These are phyloP conservation scores for Chlamydomonas reinhardtii DNA, from an alignment of 163 green algal species.

Conservation along the genomic window DNA sequence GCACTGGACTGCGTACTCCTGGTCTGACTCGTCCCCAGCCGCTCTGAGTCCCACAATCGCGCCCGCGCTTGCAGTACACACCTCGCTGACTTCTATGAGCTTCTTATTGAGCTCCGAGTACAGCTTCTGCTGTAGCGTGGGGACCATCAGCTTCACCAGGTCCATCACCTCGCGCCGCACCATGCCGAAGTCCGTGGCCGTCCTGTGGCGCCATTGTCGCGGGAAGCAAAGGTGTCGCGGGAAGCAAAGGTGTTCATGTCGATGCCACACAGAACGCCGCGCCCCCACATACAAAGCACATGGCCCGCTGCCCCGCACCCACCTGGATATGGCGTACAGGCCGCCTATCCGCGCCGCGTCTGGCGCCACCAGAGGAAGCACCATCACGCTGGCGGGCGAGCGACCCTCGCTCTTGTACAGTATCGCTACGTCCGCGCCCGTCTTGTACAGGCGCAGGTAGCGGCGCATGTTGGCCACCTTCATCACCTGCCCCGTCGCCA, in stretches of 20 bases:
- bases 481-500: conserved; percentile 50
- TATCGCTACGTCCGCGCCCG: conserved; percentile 49
- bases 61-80: background rate
- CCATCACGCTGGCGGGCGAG: conserved; percentile 44
- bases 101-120: conserved; percentile 52
- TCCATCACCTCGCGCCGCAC: conserved; percentile 56
- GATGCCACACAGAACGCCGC: too few species aligned
- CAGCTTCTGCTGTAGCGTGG: conserved; percentile 62
- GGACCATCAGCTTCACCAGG: conserved; percentile 57
- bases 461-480: conserved; percentile 54
- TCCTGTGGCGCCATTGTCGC: conserved; percentile 10
- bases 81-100: conserved; percentile 38
- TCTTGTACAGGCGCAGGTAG: conserved; percentile 57
- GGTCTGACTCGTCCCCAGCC: too few species aligned
- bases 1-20: too few species aligned
- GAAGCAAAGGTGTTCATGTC: too few species aligned
- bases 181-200: conserved; percentile 51
- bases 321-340: conserved; percentile 45
- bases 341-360: conserved; percentile 48
- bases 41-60: too few species aligned
- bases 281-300: too few species aligned
- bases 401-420: conserved; percentile 52
- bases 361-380: conserved; percentile 52
- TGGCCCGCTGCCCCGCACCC: too few species aligned
- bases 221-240: too few species aligned